Conservation (phyloP, 192 early-diverging fungal genomes). For the Coemansia sp. region DNA sequence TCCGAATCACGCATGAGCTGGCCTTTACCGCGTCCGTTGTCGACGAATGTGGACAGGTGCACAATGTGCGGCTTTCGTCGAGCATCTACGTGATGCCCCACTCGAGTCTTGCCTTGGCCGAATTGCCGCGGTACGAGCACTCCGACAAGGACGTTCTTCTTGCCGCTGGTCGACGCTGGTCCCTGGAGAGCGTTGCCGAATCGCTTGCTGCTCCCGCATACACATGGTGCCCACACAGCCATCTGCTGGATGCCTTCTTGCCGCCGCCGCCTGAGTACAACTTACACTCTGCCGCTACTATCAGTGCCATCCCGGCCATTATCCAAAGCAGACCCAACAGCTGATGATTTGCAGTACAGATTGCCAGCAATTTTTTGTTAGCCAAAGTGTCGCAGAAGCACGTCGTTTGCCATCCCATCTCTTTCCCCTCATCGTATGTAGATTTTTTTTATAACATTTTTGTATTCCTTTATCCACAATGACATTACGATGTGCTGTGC, state of each 20-base stretch:
- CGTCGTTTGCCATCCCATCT: background rate
- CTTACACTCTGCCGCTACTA: background rate
- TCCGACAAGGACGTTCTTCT: slow-evolving; percentile 39
- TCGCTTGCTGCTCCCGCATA: background rate
- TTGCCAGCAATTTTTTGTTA: no score
- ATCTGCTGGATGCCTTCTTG: background rate
- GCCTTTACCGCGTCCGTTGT: slow-evolving; percentile 31
- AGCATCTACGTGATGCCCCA: slow-evolving; percentile 34
- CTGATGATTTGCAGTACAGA: no score
- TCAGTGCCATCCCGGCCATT: background rate
- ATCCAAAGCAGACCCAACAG: background rate
- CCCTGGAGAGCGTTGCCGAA: slow-evolving; percentile 6
- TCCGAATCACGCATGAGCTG: slow-evolving; percentile 42
- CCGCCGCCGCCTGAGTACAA: slow-evolving; percentile 26
- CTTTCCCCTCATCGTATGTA: background rate
- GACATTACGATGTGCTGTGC: background rate
- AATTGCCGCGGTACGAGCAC: slow-evolving; percentile 46
- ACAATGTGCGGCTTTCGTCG: slow-evolving; percentile 44
- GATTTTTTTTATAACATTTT: background rate
- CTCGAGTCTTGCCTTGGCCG: slow-evolving; percentile 2
- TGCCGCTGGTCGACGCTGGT: slow-evolving; percentile 25
- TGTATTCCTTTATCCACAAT: background rate
- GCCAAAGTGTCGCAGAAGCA: background rate
- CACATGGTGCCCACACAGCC: background rate
- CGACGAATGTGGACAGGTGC: slow-evolving; percentile 44